Evolutionary conservation across 2,329 filamentous ascomycete species (phyloP).

Genomic region (Xenoacremonium recifei): DNA sequence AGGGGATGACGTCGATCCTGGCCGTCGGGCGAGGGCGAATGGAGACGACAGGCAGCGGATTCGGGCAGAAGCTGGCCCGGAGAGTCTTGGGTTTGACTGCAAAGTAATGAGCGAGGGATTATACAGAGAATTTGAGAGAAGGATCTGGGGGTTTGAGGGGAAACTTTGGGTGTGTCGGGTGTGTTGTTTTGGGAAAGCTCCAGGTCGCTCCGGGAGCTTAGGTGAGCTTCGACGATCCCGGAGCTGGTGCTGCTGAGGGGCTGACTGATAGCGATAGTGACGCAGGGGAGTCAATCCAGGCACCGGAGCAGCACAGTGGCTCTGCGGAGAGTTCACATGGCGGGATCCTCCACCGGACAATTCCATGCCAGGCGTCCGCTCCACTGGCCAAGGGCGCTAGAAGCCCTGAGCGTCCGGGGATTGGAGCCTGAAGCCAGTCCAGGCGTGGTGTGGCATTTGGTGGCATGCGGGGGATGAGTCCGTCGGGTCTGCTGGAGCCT

Average conservation of each 20-base stretch:
- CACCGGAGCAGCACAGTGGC: no score
- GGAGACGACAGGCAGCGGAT: conserved; percentile 23
- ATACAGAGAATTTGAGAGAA: neutral
- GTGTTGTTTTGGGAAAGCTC: neutral
- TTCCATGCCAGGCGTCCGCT: neutral
- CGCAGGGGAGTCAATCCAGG: neutral
- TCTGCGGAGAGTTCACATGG: no score
- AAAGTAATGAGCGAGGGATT: conserved; percentile 11
- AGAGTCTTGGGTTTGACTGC: conserved; percentile 21
- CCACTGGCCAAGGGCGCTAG: neutral
- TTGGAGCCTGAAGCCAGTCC: no score
- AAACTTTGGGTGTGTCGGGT: neutral
- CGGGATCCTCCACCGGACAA: neutral
- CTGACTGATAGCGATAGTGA: neutral
- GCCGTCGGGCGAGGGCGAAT: conserved; percentile 18
- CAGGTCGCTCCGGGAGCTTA: neutral
- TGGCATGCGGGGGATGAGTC: neutral
- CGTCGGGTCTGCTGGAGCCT: neutral
- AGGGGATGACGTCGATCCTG: conserved; percentile 15
- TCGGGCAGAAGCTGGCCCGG: conserved; percentile 23
- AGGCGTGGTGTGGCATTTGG: no score
- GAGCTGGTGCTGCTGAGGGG: neutral
- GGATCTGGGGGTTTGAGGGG: neutral
- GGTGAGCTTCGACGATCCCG: neutral
- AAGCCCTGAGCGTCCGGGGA: neutral